Base-by-base conservation (phyloP, 768 basidiomycete genomes). In the Tylopilus balloui region DNA sequence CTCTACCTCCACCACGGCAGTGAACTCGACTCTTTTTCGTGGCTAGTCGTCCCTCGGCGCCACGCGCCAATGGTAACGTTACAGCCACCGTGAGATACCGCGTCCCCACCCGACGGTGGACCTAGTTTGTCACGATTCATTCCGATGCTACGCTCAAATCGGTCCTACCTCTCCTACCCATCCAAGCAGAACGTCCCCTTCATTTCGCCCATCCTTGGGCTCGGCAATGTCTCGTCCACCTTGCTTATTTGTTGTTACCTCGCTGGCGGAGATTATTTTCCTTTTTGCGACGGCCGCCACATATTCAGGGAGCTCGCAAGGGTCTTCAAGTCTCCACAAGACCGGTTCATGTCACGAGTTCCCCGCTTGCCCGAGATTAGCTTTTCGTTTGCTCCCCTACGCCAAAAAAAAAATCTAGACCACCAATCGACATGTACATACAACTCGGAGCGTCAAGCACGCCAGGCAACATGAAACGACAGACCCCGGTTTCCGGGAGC, bases 321-420 rank as follows among this genome's bases (percentile, higher is more conserved):
- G 39, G 10, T 8, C 20, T n/a, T n/a, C n/a, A n/a, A n/a, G n/a
- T n/a, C 20, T 41, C 38, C 25, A n/a, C 40, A 45, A n/a, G 17
- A 23, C 20, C 4, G 14, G 7, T 32, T 46, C 21, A 58, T 46
- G 56, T 56, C 46, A 58, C 38, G 0, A 0, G 4, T 21, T 57
- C 55, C 55, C 54, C 46, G 54, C 24, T 42, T 15, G 48, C 48
- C 44, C 17, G 17, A 56, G 55, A 56, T 56, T 52, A 9, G 45
- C 48, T 42, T 14, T 56, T 13, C 2, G n/a, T n/a, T 37, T 46
- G 3, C 55, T 17, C 11, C 42, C 21, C 53, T n/a, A 32, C 32
- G 7, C 3, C 17, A 11, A 31, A 34, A 34, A 32, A 32, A 32
- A 13, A 34, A 55, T 55, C 53, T 36, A 47, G 21, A 23, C n/a